Evolutionary conservation across 148 eudicot genomes (phyloP).

Genomic region (Simmondsia chinensis): DNA sequence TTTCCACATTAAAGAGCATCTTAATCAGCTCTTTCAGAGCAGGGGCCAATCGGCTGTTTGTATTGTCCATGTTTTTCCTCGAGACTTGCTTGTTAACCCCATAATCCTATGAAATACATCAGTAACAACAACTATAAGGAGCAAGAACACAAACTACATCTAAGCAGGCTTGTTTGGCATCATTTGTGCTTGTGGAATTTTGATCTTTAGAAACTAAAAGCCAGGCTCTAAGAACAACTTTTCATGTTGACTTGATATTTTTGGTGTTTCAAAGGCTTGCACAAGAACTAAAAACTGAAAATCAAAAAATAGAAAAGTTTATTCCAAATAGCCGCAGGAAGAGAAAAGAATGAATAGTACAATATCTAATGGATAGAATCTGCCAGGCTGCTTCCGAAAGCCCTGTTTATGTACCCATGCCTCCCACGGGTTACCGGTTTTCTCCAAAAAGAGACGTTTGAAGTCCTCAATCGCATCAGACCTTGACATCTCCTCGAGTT

Average conservation of each 20-base stretch:
- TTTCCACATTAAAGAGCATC: conserved; percentile 96
- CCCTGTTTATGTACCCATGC: conserved; percentile 62
- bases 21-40: conserved; percentile 76
- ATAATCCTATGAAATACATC: conserved; percentile 62
- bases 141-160: too few relatives aligned
- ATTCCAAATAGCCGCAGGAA: background rate
- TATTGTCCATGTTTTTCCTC: conserved; percentile 44
- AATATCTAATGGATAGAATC: conserved; percentile 86
- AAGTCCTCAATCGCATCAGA: conserved; percentile 67
- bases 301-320: too few relatives aligned
- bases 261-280: too few relatives aligned
- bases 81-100: conserved; percentile 70
- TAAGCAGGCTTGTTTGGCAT: too few relatives aligned
- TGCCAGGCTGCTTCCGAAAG: conserved; percentile 83
- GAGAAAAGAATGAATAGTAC: conserved; percentile 30
- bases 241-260: too few relatives aligned
- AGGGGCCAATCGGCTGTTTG: conserved; percentile 54
- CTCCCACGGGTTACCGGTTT: conserved; percentile 96
- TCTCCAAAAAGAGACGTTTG: conserved; percentile 74
- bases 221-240: too few relatives aligned
- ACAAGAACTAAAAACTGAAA: too few relatives aligned
- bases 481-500: conserved; percentile 63
- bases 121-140: background rate
- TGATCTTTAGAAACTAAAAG: too few relatives aligned
- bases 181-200: too few relatives aligned